phyloP scores from a whole-genome alignment of 148 eudicot species.

The Camellia granthamiana region DNA sequence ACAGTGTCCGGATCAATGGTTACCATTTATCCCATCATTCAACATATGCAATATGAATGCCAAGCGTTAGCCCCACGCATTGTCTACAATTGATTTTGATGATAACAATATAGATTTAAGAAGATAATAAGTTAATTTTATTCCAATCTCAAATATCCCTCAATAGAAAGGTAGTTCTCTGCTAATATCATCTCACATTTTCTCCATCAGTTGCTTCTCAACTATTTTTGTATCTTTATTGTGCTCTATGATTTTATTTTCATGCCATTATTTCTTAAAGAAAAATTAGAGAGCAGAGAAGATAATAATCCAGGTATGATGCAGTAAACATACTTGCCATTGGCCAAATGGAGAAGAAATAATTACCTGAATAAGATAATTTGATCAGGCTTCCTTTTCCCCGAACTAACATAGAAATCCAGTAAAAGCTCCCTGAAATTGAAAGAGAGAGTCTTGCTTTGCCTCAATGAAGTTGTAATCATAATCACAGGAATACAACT shows the following conservation, averaged over 20 bases:
- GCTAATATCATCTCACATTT: neutral
- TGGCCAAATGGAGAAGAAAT: neutral
- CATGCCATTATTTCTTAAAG: neutral
- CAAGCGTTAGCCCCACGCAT: no score
- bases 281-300: no score
- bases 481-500: neutral
- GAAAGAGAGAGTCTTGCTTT: neutral
- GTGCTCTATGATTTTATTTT: neutral
- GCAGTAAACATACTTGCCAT: neutral
- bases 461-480: neutral
- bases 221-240: neutral
- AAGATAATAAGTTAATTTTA: no score
- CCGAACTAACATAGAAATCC: constrained; percentile 69
- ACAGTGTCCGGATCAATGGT: neutral
- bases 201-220: neutral
- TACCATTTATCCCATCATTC: no score
- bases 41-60: no score
- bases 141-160: no score
- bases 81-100: no score
- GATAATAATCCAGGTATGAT: no score
- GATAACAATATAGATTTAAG: no score
- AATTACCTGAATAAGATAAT: constrained; percentile 73
- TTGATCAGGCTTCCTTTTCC: constrained; percentile 69
- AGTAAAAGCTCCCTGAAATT: constrained; percentile 59
- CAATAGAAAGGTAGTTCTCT: neutral